phyloP scores from a whole-genome alignment of 495 filamentous ascomycete genomes.

The Trichoderma parareesei region DNA sequence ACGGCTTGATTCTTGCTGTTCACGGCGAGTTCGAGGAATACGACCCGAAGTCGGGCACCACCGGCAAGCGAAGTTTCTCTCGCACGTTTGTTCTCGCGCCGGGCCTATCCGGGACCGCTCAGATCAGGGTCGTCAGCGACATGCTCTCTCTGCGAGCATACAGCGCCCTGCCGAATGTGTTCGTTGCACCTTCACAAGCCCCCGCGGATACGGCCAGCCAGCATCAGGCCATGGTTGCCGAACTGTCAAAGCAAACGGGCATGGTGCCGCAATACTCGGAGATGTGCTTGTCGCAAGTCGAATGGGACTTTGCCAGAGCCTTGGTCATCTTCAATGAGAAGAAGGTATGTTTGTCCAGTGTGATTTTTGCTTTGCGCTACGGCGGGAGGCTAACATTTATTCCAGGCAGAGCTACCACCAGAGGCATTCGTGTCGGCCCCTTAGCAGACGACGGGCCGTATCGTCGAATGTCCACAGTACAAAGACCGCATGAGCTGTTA shows the following conservation, averaged over 20 bases:
- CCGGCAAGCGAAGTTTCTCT: conserved; percentile 66
- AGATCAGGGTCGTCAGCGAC: conserved; percentile 74
- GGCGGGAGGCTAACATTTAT: neutral
- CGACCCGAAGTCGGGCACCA: conserved; percentile 42
- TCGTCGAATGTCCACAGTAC: conserved; percentile 4
- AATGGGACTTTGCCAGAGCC: conserved; percentile 67
- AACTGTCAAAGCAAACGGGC: conserved; percentile 58
- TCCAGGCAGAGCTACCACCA: conserved; percentile 24
- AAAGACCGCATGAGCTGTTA: conserved; percentile 16
- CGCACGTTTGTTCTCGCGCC: conserved; percentile 79
- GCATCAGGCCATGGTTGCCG: conserved; percentile 54
- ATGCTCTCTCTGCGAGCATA: conserved; percentile 60
- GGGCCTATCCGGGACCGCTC: conserved; percentile 47
- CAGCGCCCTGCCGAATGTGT: conserved; percentile 30
- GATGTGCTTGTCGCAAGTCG: conserved; percentile 60
- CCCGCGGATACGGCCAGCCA: conserved; percentile 22
- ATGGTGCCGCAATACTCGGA: conserved; percentile 67
- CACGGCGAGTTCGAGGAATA: conserved; percentile 80
- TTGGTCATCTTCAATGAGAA: conserved; percentile 56
- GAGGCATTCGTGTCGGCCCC: conserved; percentile 26
- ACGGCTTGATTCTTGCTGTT: conserved; percentile 69
- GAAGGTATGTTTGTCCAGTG: conserved; percentile 20
- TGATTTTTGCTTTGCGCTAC: too few species aligned
- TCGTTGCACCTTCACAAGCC: conserved; percentile 15
- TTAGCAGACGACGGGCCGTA: conserved; percentile 12